Conservation (phyloP, 805 yeast genomes). For the Kuraishia hungarica region DNA sequence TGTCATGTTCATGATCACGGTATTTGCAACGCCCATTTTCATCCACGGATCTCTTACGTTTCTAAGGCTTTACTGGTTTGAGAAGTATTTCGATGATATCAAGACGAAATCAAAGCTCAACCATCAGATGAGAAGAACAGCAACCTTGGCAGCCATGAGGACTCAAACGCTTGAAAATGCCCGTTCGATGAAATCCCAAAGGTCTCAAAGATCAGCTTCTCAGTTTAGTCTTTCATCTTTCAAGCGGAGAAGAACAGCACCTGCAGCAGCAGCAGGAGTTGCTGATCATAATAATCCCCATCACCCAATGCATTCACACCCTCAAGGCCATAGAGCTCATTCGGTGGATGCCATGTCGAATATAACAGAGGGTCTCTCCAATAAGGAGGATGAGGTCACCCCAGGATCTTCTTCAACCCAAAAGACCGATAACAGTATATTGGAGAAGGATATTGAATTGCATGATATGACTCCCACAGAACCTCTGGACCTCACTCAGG, state of each 20-base stretch:
- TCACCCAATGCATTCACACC: background rate
- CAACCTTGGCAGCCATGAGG: constrained; percentile 50
- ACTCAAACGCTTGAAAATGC: constrained; percentile 18
- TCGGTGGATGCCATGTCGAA: background rate
- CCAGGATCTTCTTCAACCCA: constrained; percentile 1
- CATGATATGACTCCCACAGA: background rate
- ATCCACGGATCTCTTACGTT: constrained; percentile 75
- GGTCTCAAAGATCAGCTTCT: background rate
- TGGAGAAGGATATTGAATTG: background rate
- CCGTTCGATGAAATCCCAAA: background rate
- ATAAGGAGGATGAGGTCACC: background rate
- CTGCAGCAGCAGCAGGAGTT: background rate
- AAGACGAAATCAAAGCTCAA: constrained; percentile 69
- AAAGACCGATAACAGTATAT: background rate
- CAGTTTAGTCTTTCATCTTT: background rate
- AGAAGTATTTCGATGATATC: constrained; percentile 77
- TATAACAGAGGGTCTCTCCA: background rate
- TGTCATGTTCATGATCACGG: constrained; percentile 49
- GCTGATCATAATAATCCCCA: background rate
- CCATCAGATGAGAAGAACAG: constrained; percentile 74
- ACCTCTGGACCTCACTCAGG: background rate
- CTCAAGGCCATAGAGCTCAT: background rate
- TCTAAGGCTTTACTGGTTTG: constrained; percentile 82
- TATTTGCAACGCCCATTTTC: constrained; percentile 78
- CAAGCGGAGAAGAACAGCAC: background rate